These are phyloP conservation scores for Botrytis byssoidea DNA, from an alignment of 2,329 filamentous ascomycete species.

Conservation along the genomic window DNA sequence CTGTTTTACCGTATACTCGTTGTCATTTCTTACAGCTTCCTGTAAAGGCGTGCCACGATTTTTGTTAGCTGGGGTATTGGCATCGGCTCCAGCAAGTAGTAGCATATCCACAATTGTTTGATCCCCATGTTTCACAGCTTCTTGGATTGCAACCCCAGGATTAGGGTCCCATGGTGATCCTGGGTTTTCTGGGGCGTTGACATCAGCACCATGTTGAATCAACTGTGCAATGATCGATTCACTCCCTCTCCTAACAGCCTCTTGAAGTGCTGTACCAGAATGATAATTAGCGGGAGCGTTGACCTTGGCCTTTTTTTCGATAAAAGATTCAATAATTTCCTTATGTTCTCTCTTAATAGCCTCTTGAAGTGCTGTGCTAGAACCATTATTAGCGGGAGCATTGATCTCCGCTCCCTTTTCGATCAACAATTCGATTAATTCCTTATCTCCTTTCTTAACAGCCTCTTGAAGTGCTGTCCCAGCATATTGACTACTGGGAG, in stretches of 20 bases:
- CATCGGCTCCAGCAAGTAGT: not conserved
- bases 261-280: slow-evolving; percentile 39
- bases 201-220: not conserved
- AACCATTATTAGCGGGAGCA: slow-evolving; percentile 25
- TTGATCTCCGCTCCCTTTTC: slow-evolving; percentile 42
- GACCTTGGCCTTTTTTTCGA: too few species aligned
- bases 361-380: slow-evolving; percentile 34
- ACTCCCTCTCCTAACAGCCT: not conserved
- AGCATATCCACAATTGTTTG: not conserved
- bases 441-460: not conserved
- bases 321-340: too few species aligned
- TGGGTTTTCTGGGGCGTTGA: not conserved
- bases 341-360: too few species aligned
- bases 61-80: not conserved
- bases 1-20: not conserved
- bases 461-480: slow-evolving; percentile 38
- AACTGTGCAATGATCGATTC: rapidly evolving
- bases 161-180: rapidly evolving
- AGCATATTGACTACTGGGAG: slow-evolving; percentile 25
- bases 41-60: not conserved
- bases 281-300: not conserved
- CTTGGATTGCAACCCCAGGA: not conserved
- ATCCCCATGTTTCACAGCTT: not conserved
- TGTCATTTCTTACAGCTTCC: not conserved
- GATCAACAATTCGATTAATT: slow-evolving; percentile 38